Conservation (phyloP, 148 eudicot species). For the Suaeda aralocaspica region DNA sequence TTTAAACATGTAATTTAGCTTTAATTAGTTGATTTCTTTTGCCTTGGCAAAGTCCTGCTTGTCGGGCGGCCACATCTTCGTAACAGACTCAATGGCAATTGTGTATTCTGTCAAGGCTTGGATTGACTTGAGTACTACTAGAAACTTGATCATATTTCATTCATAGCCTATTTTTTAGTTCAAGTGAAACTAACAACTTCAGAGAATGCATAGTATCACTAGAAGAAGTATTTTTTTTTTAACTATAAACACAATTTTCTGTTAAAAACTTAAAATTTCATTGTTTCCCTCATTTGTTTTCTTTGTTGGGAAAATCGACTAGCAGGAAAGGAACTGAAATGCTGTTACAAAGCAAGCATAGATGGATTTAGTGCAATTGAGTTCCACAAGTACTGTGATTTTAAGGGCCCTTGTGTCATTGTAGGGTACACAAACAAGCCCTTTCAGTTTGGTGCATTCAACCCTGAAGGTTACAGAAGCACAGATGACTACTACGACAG, state of each 20-base stretch:
- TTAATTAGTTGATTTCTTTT: too few species aligned
- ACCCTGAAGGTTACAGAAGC: constrained; percentile 93
- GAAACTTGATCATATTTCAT: background rate
- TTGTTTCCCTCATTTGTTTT: background rate
- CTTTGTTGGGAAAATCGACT: background rate
- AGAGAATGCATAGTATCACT: too few species aligned
- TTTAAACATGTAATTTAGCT: too few species aligned
- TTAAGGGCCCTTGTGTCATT: constrained; percentile 93
- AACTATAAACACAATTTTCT: background rate
- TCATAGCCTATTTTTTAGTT: background rate
- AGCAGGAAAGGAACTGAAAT: constrained; percentile 76
- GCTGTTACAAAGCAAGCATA: constrained; percentile 81
- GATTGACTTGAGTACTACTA: background rate
- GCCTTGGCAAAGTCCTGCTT: too few species aligned
- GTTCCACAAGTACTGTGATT: constrained; percentile 77
- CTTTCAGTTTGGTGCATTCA: constrained; percentile 86
- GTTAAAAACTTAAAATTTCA: background rate
- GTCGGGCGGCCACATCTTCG: too few species aligned
- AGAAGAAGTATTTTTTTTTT: too few species aligned
- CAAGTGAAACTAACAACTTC: background rate
- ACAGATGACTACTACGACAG: constrained; percentile 86
- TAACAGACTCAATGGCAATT: too few species aligned
- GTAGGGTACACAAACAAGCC: constrained; percentile 69
- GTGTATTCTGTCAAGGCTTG: too few species aligned
- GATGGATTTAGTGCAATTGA: constrained; percentile 83